phyloP scores from a whole-genome alignment of 1,284 basidiomycete genomes.

The Fomitopsis pinicola region DNA sequence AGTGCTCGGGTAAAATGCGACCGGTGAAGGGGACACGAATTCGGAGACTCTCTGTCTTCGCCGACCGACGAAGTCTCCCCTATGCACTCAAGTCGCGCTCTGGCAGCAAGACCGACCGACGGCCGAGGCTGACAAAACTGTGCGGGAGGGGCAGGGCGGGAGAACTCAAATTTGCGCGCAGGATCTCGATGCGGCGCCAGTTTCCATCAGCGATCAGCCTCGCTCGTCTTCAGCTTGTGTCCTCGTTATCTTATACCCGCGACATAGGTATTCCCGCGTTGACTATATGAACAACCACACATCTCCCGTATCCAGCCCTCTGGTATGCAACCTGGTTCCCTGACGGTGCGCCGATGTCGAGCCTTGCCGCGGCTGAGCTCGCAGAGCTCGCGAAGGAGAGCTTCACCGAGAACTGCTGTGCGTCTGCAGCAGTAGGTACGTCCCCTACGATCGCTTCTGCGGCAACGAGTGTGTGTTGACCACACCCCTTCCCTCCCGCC shows the following conservation, averaged over 20 bases:
- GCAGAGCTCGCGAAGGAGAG: not conserved
- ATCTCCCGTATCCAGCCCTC: not conserved
- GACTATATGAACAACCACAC: not conserved
- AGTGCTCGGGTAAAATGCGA: not conserved
- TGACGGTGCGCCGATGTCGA: not conserved
- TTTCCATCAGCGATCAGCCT: not conserved
- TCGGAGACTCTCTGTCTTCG: not conserved
- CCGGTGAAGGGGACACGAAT: not conserved
- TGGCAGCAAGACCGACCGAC: not conserved
- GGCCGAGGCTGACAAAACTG: not conserved
- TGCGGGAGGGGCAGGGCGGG: not conserved
- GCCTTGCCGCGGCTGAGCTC: not conserved
- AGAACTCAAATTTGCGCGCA: not conserved
- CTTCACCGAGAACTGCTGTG: not conserved
- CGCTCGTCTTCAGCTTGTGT: not conserved
- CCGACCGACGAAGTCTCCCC: not conserved
- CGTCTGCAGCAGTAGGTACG: not conserved
- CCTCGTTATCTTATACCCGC: conserved; percentile 1
- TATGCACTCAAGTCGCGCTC: not conserved
- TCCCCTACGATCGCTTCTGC: not conserved
- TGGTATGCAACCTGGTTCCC: not conserved
- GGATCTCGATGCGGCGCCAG: not conserved
- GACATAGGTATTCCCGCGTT: not conserved
- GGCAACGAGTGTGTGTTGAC: not conserved
- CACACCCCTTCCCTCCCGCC: not conserved